Evolutionary conservation across 1,284 basidiomycete genomes (phyloP).

Genomic region (Ceratobasidium sp.): DNA sequence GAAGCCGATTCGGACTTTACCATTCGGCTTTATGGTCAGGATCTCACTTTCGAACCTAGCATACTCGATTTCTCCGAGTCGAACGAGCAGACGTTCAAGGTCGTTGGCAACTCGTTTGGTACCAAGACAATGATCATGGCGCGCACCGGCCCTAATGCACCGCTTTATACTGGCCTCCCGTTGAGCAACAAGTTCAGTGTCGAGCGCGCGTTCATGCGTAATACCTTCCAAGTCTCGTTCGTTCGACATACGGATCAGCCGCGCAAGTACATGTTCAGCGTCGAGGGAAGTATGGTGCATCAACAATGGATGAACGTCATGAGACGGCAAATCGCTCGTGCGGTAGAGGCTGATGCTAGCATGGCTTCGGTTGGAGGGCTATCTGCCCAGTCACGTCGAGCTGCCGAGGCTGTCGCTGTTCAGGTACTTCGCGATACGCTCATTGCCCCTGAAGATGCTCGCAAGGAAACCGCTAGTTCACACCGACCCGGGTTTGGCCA

Average conservation of each 20-base stretch:
- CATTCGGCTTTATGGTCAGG: constrained; percentile 83
- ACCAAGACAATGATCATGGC: constrained; percentile 78
- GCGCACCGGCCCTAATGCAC: constrained; percentile 77
- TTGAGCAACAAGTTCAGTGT: constrained; percentile 75
- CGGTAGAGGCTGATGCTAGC: constrained; percentile 50
- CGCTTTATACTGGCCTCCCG: constrained; percentile 78
- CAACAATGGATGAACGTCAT: constrained; percentile 76
- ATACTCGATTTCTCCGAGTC: constrained; percentile 76
- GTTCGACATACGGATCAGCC: constrained; percentile 68
- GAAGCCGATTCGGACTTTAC: constrained; percentile 76
- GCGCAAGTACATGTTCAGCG: constrained; percentile 91
- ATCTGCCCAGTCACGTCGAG: constrained; percentile 59
- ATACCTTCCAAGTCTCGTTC: constrained; percentile 91
- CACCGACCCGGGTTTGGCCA: neutral
- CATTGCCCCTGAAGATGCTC: constrained; percentile 53
- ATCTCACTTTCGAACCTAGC: constrained; percentile 83
- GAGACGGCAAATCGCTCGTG: constrained; percentile 67
- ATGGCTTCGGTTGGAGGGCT: constrained; percentile 48
- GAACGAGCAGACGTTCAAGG: constrained; percentile 80
- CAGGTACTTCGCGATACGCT: constrained; percentile 83
- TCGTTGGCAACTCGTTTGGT: constrained; percentile 82
- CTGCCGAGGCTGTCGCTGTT: constrained; percentile 75
- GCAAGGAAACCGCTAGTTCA: neutral
- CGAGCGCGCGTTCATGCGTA: constrained; percentile 90
- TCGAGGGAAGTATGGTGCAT: constrained; percentile 73